Percentiles rank a stretch among this genome's conserved stretches.
Conservation (phyloP, 2,329 filamentous ascomycete species). For the Aspergillus awamori region DNA sequence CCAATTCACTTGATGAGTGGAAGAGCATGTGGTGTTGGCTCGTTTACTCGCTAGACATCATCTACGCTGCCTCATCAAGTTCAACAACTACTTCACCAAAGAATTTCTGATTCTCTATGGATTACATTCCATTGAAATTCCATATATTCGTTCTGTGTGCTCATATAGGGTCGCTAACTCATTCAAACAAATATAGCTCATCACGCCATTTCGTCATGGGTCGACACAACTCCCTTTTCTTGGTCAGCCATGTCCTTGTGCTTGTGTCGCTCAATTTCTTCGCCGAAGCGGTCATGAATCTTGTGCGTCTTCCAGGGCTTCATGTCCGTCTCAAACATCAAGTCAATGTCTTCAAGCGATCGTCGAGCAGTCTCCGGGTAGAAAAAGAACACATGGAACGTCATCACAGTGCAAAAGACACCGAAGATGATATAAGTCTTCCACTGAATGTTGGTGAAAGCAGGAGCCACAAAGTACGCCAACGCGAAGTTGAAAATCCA, state of each 20-base stretch:
- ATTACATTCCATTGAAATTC: not conserved
- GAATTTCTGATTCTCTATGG: not conserved
- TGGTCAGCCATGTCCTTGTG: conserved; percentile 18
- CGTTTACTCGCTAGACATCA: not conserved
- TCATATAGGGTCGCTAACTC: not conserved
- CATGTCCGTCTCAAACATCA: conserved; percentile 59
- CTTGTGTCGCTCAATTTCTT: conserved; percentile 29
- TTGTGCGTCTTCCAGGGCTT: conserved; percentile 35
- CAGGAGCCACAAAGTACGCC: conserved; percentile 60
- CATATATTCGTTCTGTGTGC: not conserved
- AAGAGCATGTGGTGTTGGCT: too few relatives aligned
- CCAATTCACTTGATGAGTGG: too few relatives aligned
- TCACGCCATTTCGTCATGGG: conserved; percentile 19
- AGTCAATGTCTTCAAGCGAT: conserved; percentile 75
- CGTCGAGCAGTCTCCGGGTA: conserved; percentile 71
- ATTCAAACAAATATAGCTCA: not conserved
- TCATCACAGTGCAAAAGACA: conserved; percentile 69
- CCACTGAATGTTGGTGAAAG: conserved; percentile 62
- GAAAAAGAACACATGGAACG: conserved; percentile 68
- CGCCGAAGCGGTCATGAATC: conserved; percentile 28
- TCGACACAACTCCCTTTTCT: conserved; percentile 15
- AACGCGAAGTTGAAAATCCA: conserved; percentile 64
- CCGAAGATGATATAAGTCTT: conserved; percentile 76
- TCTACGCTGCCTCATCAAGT: not conserved
- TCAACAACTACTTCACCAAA: too few relatives aligned